Base-by-base conservation (phyloP, 495 filamentous ascomycete species). In the Aspergillus bridgeri region DNA sequence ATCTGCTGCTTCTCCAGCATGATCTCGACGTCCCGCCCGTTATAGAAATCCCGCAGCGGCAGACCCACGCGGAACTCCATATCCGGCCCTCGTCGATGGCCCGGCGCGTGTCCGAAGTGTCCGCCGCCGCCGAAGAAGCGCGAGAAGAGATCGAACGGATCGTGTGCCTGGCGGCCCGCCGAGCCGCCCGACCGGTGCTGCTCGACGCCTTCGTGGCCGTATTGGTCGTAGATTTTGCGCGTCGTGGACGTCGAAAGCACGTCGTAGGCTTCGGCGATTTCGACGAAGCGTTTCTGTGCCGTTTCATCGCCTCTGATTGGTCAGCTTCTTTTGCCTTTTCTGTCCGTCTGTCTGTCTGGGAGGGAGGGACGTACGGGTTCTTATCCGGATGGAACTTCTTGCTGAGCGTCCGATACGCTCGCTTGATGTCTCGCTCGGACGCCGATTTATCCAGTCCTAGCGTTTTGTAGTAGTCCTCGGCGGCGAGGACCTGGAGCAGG, bases 381-480 rank as follows among this genome's bases (percentile, higher is more conserved):
- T 99, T 99, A 70, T 99, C 94, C 1, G 94, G 94, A 66, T 99
- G 94, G 72, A 81, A 96, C 75, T 96, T 96, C 75, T 97, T 97
- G 80, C 89, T 94, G 5, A 98, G 76, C 49, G 83, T 88, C 50
- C 91, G 84, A 73, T 99, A 99, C 33, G 94, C 95, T n/a, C 88
- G 85, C 75, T 98, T 99, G 74, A 98, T 92, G 67, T 98, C 91
- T 63, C 84, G 85, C 49, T 96, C 93, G 15, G 84, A 89, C 3
- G 94, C 93, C 20, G 84, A 78, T 68, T 87, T 91, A 67, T 89
- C 81, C 65, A 98, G 70, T 49, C 89, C 90, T 29, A 98, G 83
- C 45, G 95, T 79, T 82, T 96, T 95, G 71, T 98, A 98, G 73
- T 90, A 98, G 67, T 98, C 94, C 64, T 96, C 85, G 18, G 85